phyloP scores from a whole-genome alignment of 495 filamentous ascomycete species.

The Talaromyces liani region DNA sequence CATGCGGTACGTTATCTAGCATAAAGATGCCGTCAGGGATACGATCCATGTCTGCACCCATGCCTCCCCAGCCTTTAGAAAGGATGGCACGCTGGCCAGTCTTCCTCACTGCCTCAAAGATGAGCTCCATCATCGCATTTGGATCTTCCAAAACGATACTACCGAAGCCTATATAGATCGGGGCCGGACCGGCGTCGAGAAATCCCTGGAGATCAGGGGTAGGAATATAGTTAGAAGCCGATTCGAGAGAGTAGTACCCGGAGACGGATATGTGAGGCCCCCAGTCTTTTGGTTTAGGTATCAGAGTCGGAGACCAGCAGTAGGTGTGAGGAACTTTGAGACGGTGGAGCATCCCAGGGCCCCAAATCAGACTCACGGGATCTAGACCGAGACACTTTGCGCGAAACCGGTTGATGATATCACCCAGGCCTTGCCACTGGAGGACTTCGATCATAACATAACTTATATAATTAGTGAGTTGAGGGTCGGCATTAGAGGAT shows the following conservation, averaged over 20 bases:
- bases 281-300: conserved; percentile 76
- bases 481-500: conserved; percentile 41
- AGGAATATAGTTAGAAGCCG: conserved; percentile 55
- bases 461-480: conserved; percentile 63
- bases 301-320: conserved; percentile 58
- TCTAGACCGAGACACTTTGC: conserved; percentile 57
- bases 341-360: conserved; percentile 19
- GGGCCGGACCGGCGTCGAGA: conserved; percentile 56
- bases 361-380: conserved; percentile 57
- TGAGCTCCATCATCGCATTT: conserved; percentile 52
- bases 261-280: conserved; percentile 59
- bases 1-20: conserved; percentile 71
- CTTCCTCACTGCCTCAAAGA: conserved; percentile 59
- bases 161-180: conserved; percentile 76
- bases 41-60: conserved; percentile 53
- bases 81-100: conserved; percentile 65
- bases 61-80: conserved; percentile 72
- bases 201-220: conserved; percentile 54
- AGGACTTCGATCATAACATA: conserved; percentile 76
- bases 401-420: conserved; percentile 66
- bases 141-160: conserved; percentile 76
- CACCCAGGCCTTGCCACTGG: conserved; percentile 72
- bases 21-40: conserved; percentile 62
- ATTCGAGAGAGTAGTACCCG: conserved; percentile 66
- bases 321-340: not conserved